These are phyloP conservation scores for Sporothrix humicola DNA, from an alignment of 2,329 filamentous ascomycete species.

Conservation along the genomic window DNA sequence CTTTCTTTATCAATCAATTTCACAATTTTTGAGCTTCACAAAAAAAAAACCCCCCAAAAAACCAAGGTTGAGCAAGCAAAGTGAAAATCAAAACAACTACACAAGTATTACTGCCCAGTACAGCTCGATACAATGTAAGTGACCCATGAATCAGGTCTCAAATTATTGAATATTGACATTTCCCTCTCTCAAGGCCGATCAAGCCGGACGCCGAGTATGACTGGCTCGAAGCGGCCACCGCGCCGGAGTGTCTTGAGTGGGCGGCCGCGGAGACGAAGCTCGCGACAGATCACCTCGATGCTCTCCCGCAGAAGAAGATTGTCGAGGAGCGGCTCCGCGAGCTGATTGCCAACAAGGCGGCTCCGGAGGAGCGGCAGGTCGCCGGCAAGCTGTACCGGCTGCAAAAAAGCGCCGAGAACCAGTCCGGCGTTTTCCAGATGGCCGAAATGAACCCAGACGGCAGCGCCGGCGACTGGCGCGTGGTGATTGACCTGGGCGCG, in stretches of 20 bases:
- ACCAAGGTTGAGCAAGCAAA: no score
- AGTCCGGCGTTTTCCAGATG: background rate
- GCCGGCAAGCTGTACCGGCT: slow-evolving; percentile 4
- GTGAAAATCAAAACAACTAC: no score
- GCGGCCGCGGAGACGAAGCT: background rate
- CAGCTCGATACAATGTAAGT: no score
- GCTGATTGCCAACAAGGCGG: background rate
- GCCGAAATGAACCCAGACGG: background rate
- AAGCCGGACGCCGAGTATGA: slow-evolving; percentile 5
- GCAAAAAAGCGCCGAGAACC: background rate
- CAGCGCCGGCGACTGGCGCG: background rate
- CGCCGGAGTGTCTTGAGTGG: background rate
- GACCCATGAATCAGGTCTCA: no score
- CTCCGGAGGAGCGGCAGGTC: background rate
- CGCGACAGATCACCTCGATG: background rate
- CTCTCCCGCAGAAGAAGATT: background rate
- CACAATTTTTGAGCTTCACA: no score
- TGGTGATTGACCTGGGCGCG: slow-evolving; percentile 4
- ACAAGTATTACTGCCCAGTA: no score
- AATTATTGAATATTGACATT: background rate
- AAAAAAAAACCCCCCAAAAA: no score
- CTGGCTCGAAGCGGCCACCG: background rate
- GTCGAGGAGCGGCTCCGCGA: background rate
- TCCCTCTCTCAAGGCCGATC: background rate
- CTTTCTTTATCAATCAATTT: no score